phyloP scores from a whole-genome alignment of 768 basidiomycete genomes.

The Megacollybia marginata region DNA sequence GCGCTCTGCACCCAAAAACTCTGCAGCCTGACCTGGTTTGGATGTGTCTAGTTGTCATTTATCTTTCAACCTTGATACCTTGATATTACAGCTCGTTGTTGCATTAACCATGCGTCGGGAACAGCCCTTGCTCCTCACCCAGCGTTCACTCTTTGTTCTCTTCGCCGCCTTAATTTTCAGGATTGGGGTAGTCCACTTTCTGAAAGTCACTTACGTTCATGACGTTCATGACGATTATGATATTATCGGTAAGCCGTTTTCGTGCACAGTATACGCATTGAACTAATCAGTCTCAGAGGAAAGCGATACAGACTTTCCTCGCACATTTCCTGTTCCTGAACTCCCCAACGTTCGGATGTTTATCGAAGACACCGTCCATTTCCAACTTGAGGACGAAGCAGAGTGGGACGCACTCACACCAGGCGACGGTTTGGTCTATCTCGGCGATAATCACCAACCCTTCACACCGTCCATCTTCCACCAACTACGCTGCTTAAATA shows the following conservation, averaged over 20 bases:
- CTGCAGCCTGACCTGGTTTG: too few species aligned
- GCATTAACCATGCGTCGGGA: too few species aligned
- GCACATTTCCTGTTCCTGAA: not conserved
- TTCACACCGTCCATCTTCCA: slow-evolving; percentile 22
- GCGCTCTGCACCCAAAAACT: too few species aligned
- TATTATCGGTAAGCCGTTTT: not conserved
- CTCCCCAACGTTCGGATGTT: slow-evolving; percentile 3
- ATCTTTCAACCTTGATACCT: too few species aligned
- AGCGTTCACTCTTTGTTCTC: not conserved
- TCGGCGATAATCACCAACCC: not conserved
- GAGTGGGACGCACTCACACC: slow-evolving; percentile 1
- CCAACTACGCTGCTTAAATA: slow-evolving; percentile 21
- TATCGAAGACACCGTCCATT: slow-evolving; percentile 4
- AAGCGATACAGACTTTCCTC: not conserved
- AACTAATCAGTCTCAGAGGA: not conserved
- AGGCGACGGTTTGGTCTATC: slow-evolving; percentile 1
- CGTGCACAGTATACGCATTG: not conserved
- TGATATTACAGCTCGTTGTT: too few species aligned
- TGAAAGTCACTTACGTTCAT: not conserved
- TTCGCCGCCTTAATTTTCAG: not conserved
- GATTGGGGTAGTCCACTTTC: not conserved
- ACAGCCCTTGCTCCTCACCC: not conserved
- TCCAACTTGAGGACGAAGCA: slow-evolving; percentile 1
- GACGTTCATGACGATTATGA: not conserved
- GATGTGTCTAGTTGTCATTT: too few species aligned